These are phyloP conservation scores for Phytophthora citricola DNA, from an alignment of 352 stramenopile species.

Conservation along the genomic window DNA sequence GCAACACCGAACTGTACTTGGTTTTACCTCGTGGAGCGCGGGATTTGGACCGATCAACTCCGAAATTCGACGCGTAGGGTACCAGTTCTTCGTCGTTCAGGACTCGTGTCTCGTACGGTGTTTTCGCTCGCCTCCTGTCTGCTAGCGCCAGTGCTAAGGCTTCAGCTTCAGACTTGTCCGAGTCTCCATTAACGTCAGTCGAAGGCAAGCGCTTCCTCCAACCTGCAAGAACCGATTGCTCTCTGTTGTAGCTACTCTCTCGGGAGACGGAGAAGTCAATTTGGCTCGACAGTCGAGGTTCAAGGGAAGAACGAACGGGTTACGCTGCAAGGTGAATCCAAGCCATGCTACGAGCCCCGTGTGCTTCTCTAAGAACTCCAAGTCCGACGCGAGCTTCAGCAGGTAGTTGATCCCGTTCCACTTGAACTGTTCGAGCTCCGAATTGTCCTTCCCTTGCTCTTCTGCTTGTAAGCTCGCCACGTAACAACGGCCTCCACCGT, in stretches of 20 bases:
- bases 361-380: slow-evolving; percentile 91
- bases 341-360: slow-evolving; percentile 82
- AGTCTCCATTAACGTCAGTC: slow-evolving; percentile 8
- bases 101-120: slow-evolving; percentile 85
- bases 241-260: slow-evolving; percentile 10
- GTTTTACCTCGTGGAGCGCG: slow-evolving; percentile 15
- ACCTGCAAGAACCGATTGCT: slow-evolving; percentile 64
- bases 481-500: slow-evolving; percentile 81
- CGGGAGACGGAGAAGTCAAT: slow-evolving; percentile 5
- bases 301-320: slow-evolving; percentile 89
- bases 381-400: slow-evolving; percentile 89
- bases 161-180: slow-evolving; percentile 25
- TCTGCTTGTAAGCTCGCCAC: slow-evolving; percentile 67
- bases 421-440: slow-evolving; percentile 56
- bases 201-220: slow-evolving; percentile 52
- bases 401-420: slow-evolving; percentile 95
- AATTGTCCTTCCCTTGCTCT: neutral
- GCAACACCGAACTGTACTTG: slow-evolving; percentile 36
- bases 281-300: slow-evolving; percentile 70
- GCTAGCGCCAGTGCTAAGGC: slow-evolving; percentile 34
- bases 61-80: slow-evolving; percentile 29
- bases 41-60: slow-evolving; percentile 23
- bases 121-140: slow-evolving; percentile 70
- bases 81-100: slow-evolving; percentile 88
- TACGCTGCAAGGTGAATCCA: slow-evolving; percentile 83